phyloP scores from a whole-genome alignment of 805 yeast species.

The Komagataella pseudopastoris region DNA sequence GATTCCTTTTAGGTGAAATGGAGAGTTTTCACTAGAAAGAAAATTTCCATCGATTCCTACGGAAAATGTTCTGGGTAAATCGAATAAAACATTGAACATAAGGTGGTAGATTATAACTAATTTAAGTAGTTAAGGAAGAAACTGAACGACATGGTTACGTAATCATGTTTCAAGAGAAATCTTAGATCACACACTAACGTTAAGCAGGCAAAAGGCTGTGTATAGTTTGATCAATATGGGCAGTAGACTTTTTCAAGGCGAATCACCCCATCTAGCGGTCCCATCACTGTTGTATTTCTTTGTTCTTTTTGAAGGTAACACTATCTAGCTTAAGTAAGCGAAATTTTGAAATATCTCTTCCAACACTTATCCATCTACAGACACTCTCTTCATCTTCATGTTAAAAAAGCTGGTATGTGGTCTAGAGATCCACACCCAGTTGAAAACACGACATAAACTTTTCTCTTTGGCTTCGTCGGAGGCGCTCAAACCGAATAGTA shows the following conservation, averaged over 20 bases:
- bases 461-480: conserved; percentile 38
- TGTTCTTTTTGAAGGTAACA: not conserved
- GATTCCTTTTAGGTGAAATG: conserved; percentile 26
- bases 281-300: not conserved
- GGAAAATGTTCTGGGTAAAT: conserved; percentile 5
- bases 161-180: no score
- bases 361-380: not conserved
- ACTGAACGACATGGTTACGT: no score
- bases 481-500: conserved; percentile 43
- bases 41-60: conserved; percentile 14
- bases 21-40: conserved; percentile 3
- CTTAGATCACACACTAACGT: no score
- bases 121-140: no score
- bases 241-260: no score
- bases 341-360: not conserved
- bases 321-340: not conserved
- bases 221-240: no score
- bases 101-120: not conserved
- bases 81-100: not conserved
- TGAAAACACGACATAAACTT: conserved; percentile 59
- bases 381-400: not conserved
- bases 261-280: not conserved
- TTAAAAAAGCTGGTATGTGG: conserved; percentile 45
- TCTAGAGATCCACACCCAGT: conserved; percentile 85
- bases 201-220: no score